phyloP scores from a whole-genome alignment of 108 stramenopile species.

The Cyclotella kingstonii region DNA sequence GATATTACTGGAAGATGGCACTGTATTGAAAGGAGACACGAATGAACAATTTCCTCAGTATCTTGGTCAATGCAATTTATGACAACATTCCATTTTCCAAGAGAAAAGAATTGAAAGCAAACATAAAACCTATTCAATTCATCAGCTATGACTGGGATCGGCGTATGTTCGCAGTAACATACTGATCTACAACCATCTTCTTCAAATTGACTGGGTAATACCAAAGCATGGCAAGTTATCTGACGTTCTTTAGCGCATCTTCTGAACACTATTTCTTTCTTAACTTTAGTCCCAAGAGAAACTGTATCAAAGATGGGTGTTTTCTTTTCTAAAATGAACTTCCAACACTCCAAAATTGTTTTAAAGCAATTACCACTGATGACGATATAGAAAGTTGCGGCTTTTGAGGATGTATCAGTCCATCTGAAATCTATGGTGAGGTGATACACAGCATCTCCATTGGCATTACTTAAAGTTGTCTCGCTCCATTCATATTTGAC shows the following conservation, averaged over 20 bases:
- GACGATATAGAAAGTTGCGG: background rate
- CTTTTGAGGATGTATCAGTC: background rate
- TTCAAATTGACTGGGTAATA: slow-evolving; percentile 4
- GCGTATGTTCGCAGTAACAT: background rate
- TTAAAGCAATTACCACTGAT: slow-evolving; percentile 9
- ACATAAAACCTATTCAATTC: background rate
- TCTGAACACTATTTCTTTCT: slow-evolving; percentile 4
- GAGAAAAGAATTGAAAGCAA: background rate
- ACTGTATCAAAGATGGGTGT: background rate
- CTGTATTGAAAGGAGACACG: background rate
- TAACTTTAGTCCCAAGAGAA: background rate
- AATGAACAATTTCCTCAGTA: background rate
- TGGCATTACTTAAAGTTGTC: background rate
- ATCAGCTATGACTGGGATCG: background rate
- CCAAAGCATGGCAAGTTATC: background rate
- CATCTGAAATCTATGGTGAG: background rate
- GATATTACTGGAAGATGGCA: slow-evolving; percentile 1
- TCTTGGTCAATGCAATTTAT: slow-evolving; percentile 6
- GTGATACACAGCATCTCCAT: background rate
- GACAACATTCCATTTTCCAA: background rate
- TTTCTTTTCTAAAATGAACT: background rate
- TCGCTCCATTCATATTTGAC: slow-evolving; percentile 9
- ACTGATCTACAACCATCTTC: background rate
- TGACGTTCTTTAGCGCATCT: background rate
- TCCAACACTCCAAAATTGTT: slow-evolving; percentile 10